Conservation (phyloP, 257 asterid genomes). For the Solanum tacnaense region DNA sequence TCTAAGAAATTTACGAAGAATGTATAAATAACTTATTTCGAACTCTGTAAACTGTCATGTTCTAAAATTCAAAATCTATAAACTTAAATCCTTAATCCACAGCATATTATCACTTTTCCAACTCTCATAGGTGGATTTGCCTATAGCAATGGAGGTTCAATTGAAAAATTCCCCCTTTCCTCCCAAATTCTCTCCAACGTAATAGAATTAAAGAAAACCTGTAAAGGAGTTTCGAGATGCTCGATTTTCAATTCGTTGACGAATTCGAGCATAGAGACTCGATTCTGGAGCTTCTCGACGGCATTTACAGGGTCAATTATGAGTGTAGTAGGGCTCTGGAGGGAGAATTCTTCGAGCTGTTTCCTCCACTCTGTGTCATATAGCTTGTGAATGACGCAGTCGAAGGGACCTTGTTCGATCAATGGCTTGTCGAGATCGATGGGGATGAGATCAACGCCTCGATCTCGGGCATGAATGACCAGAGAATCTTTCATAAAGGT, state of each 20-base stretch:
- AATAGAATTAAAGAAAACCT: background rate
- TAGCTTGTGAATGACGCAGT: slow-evolving; percentile 61
- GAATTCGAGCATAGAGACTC: slow-evolving; percentile 63
- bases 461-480: slow-evolving; percentile 27
- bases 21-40: background rate
- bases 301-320: slow-evolving; percentile 45
- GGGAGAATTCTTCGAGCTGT: slow-evolving; percentile 28
- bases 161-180: background rate
- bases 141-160: background rate
- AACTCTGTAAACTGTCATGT: background rate
- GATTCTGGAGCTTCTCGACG: slow-evolving; percentile 52
- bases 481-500: slow-evolving; percentile 59
- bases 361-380: slow-evolving; percentile 38
- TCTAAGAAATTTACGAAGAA: background rate
- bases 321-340: slow-evolving; percentile 29
- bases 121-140: background rate
- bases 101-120: background rate
- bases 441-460: slow-evolving; percentile 49
- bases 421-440: slow-evolving; percentile 38
- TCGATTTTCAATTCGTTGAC: slow-evolving; percentile 21
- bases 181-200: background rate
- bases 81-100: background rate
- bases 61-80: background rate
- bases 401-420: slow-evolving; percentile 47
- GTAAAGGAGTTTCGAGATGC: slow-evolving; percentile 34